Evolutionary conservation across 1,284 basidiomycete species (phyloP).

Genomic region (Neonothopanus nambi): DNA sequence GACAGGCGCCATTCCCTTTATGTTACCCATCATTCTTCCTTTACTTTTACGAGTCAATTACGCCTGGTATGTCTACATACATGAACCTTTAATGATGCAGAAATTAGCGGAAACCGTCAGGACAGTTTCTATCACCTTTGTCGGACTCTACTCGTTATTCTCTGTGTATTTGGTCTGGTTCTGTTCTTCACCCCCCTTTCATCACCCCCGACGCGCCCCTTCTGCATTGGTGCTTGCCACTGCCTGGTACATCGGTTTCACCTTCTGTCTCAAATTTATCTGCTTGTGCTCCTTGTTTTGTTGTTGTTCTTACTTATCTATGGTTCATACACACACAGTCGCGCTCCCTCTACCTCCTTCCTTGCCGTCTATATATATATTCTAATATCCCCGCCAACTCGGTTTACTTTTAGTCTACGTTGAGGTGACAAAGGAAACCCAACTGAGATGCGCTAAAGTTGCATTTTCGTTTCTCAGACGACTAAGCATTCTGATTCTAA

Average conservation of each 20-base stretch:
- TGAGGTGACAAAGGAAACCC: too few species aligned
- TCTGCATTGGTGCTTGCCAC: not conserved
- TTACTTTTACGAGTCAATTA: not conserved
- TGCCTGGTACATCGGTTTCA: not conserved
- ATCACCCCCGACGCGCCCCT: too few species aligned
- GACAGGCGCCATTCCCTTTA: not conserved
- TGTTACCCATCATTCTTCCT: not conserved
- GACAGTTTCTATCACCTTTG: constrained; percentile 5
- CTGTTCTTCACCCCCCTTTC: not conserved
- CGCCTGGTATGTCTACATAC: not conserved
- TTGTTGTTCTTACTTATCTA: not conserved
- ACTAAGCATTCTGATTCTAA: too few species aligned
- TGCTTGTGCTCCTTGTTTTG: not conserved
- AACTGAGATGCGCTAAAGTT: not conserved
- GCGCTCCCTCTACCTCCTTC: too few species aligned
- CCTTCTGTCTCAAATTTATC: not conserved
- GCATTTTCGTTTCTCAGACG: not conserved
- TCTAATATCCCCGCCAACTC: not conserved
- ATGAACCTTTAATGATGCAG: constrained; percentile 5
- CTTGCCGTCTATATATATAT: not conserved
- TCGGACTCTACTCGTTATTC: constrained; percentile 3
- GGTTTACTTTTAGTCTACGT: too few species aligned
- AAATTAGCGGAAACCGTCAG: constrained; percentile 9
- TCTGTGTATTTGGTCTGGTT: not conserved
- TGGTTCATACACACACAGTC: not conserved